A percentile compares a stretch with the other conserved stretches of the same genome.
phyloP scores from a whole-genome alignment of 371 early-diverging fungal species.

The Parasitella parasitica region DNA sequence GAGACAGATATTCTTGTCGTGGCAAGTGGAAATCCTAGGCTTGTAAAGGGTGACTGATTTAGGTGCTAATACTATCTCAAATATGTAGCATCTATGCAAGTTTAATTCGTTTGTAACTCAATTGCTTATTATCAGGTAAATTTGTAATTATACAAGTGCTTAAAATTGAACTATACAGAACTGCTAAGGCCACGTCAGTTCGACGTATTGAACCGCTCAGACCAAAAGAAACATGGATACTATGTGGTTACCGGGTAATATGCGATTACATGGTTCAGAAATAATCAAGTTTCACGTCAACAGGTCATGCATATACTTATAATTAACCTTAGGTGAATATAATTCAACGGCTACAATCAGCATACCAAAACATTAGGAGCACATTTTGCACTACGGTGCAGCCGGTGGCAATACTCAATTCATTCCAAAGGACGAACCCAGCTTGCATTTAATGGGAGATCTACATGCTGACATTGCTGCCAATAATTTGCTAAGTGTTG shows the following conservation, averaged over 20 bases:
- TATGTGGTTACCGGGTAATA: conserved; percentile 89
- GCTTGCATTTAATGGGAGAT: conserved; percentile 96
- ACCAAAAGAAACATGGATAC: conserved; percentile 76
- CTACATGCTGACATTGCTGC: conserved; percentile 97
- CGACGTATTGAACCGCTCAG: conserved; percentile 80
- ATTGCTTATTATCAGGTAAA: no score
- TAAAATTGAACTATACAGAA: conserved; percentile 87
- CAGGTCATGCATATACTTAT: no score
- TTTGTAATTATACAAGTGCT: no score
- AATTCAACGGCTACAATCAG: conserved; percentile 96
- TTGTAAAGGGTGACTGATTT: conserved; percentile 91
- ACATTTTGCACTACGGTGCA: conserved; percentile 97
- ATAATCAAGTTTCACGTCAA: no score
- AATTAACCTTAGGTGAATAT: conserved; percentile 94
- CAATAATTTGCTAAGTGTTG: conserved; percentile 84
- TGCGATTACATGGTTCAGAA: neutral
- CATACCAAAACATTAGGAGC: conserved; percentile 89
- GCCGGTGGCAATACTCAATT: conserved; percentile 97
- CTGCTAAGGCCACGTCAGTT: conserved; percentile 82
- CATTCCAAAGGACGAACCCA: conserved; percentile 98
- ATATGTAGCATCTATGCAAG: no score
- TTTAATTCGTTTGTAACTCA: no score
- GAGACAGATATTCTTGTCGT: conserved; percentile 89
- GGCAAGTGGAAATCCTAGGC: conserved; percentile 78
- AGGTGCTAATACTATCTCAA: conserved; percentile 90